A percentile compares a stretch with the other conserved stretches of the same genome.
Evolutionary conservation across 208 protist genomes (phyloP).

Genomic region (Acanthamoeba healyi): DNA sequence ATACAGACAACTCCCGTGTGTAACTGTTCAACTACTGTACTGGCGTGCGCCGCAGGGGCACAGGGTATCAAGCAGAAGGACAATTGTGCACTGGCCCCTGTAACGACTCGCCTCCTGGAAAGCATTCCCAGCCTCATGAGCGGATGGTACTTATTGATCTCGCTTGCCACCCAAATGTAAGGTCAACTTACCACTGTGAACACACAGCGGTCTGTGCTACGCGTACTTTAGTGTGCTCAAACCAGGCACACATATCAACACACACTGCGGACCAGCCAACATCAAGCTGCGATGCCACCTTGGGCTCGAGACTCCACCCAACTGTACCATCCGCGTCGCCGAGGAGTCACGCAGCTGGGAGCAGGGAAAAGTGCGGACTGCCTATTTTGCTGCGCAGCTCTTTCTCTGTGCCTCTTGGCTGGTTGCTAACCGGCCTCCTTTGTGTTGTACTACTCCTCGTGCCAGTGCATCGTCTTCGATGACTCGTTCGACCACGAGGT

Average conservation of each 20-base stretch:
- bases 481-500: conserved; percentile 72
- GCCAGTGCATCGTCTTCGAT: conserved; percentile 37
- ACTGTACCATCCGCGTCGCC: conserved; percentile 50
- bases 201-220: conserved; percentile 32
- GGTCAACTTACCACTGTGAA: background rate
- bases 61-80: conserved; percentile 66
- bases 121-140: conserved; percentile 50
- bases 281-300: conserved; percentile 72
- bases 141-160: conserved; percentile 19
- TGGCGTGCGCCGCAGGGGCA: background rate
- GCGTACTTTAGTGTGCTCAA: conserved; percentile 73
- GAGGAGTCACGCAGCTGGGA: conserved; percentile 36
- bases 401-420: background rate
- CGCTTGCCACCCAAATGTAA: background rate
- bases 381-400: background rate
- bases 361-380: conserved; percentile 22
- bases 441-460: background rate
- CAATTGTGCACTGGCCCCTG: conserved; percentile 48
- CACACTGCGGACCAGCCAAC: conserved; percentile 74
- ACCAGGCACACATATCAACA: conserved; percentile 54
- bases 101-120: conserved; percentile 66
- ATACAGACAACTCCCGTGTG: background rate
- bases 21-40: background rate
- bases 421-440: background rate
- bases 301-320: conserved; percentile 16